phyloP scores from a whole-genome alignment of 805 yeast species.

The Alloascoidea africana region DNA sequence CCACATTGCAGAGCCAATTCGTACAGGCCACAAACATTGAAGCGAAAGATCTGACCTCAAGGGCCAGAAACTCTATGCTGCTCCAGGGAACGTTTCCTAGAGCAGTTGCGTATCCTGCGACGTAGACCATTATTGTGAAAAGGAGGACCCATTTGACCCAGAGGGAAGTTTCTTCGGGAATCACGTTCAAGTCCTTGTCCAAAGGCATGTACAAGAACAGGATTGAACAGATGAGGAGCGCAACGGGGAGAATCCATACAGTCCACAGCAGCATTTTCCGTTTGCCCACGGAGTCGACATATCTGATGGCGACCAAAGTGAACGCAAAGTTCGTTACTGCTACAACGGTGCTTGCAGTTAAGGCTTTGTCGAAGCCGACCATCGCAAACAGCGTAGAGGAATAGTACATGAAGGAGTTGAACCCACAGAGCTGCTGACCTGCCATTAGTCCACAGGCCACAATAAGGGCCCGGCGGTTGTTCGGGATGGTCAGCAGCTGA shows the following conservation, averaged over 20 bases:
- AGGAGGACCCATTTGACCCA: constrained; percentile 11
- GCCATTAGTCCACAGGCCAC: constrained; percentile 37
- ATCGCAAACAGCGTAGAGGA: constrained; percentile 40
- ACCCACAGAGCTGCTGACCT: constrained; percentile 46
- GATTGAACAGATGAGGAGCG: constrained; percentile 17
- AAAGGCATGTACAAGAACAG: constrained; percentile 1
- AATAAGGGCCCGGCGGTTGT: constrained; percentile 23
- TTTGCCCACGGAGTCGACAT: constrained; percentile 36
- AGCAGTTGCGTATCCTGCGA: constrained; percentile 27
- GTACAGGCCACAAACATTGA: constrained; percentile 25
- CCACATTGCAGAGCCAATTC: constrained; percentile 25
- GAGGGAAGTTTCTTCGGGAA: too few species aligned
- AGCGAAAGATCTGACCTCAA: constrained; percentile 26
- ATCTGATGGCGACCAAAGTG: constrained; percentile 34
- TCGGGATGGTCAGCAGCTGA: constrained; percentile 23
- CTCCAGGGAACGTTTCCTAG: constrained; percentile 31
- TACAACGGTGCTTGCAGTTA: constrained; percentile 36
- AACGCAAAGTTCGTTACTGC: constrained; percentile 41
- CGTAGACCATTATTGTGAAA: constrained; percentile 19
- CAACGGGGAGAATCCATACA: constrained; percentile 23
- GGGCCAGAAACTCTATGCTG: constrained; percentile 27
- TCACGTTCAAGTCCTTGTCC: not conserved
- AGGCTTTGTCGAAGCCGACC: constrained; percentile 36
- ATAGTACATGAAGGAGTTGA: constrained; percentile 49
- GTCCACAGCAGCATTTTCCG: constrained; percentile 26